These are phyloP conservation scores for Alternaria alternata DNA, from an alignment of 2,329 filamentous ascomycete species.

Conservation along the genomic window DNA sequence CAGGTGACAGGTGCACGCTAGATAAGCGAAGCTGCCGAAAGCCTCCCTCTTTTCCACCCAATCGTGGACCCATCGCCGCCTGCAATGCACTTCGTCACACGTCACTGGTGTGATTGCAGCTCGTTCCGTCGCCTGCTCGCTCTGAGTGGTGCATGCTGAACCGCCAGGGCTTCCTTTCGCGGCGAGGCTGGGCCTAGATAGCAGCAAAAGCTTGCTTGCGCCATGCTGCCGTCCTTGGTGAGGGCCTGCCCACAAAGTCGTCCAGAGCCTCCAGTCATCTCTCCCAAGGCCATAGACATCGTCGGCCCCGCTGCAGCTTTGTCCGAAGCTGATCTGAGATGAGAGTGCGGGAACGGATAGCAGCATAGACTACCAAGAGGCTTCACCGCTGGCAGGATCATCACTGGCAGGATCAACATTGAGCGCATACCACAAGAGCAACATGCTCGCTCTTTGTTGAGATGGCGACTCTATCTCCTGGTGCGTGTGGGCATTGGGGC, in stretches of 20 bases:
- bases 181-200: slow-evolving; percentile 14
- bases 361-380: slow-evolving; percentile 10
- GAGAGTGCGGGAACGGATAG: slow-evolving; percentile 7
- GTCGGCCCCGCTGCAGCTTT: slow-evolving; percentile 1
- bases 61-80: slow-evolving; percentile 7
- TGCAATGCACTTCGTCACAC: slow-evolving; percentile 29
- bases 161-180: slow-evolving; percentile 23
- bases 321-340: slow-evolving; percentile 12
- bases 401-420: not conserved
- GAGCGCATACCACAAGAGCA: slow-evolving; percentile 16
- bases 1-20: slow-evolving; percentile 8
- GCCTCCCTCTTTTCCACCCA: slow-evolving; percentile 7
- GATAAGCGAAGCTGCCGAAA: slow-evolving; percentile 3
- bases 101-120: slow-evolving; percentile 15
- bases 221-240: slow-evolving; percentile 9
- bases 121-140: slow-evolving; percentile 8
- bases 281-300: not conserved
- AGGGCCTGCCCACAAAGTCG: slow-evolving; percentile 4
- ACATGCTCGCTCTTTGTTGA: slow-evolving; percentile 20
- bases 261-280: not conserved
- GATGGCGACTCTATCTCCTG: slow-evolving; percentile 40
- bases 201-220: slow-evolving; percentile 11
- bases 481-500: slow-evolving; percentile 23
- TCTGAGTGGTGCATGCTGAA: slow-evolving; percentile 24
- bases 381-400: slow-evolving; percentile 11